Conservation (phyloP, 2,329 filamentous ascomycete species). For the Helotiales sp. region DNA sequence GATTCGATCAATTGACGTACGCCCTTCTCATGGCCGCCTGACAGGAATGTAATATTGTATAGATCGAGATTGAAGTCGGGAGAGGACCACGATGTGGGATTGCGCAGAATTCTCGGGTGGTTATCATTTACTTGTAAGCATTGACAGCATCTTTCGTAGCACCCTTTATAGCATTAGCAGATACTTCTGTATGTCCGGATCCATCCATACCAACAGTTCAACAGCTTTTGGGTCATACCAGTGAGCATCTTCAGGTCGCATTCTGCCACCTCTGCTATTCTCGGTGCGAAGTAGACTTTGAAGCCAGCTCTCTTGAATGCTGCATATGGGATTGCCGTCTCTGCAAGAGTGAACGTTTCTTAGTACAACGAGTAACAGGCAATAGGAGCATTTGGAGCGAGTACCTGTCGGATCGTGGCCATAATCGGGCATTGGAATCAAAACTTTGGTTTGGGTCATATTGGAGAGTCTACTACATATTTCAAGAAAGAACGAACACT, state of each 20-base stretch:
- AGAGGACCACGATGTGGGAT: constrained; percentile 46
- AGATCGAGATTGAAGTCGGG: constrained; percentile 44
- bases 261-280: constrained; percentile 43
- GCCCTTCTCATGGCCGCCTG: constrained; percentile 53
- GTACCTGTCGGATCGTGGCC: constrained; percentile 56
- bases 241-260: constrained; percentile 52
- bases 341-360: no score
- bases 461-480: not conserved
- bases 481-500: no score
- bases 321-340: constrained; percentile 50
- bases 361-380: no score
- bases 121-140: constrained; percentile 45
- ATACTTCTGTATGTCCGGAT: not conserved
- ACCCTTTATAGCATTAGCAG: constrained; percentile 55
- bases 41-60: constrained; percentile 51
- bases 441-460: constrained; percentile 37
- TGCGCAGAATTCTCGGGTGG: constrained; percentile 42
- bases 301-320: constrained; percentile 50
- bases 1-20: constrained; percentile 54
- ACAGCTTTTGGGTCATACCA: constrained; percentile 49
- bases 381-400: no score
- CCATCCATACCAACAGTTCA: constrained; percentile 46
- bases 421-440: constrained; percentile 55
- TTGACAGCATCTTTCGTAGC: constrained; percentile 43
- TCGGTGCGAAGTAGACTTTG: constrained; percentile 50